Conservation (phyloP, 805 yeast species). For the Nakazawaea peltata region DNA sequence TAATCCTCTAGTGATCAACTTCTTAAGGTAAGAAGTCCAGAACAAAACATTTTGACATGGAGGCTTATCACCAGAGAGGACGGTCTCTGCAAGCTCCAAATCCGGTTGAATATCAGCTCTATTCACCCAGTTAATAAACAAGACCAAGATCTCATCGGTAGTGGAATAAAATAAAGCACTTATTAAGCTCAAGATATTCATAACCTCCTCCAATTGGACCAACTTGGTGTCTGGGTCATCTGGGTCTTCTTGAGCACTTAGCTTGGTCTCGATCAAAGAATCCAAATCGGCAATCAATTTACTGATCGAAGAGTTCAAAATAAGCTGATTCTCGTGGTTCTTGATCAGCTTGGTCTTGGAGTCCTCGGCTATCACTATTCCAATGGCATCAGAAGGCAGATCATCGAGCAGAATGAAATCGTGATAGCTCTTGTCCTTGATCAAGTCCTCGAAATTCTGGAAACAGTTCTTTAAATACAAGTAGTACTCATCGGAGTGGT, state of each 20-base stretch:
- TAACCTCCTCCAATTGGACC: conserved; percentile 29
- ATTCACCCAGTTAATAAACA: conserved; percentile 57
- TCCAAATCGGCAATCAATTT: conserved; percentile 19
- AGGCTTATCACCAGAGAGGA: conserved; percentile 31
- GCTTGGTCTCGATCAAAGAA: conserved; percentile 20
- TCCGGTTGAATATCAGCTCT: conserved; percentile 63
- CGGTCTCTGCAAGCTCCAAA: conserved; percentile 37
- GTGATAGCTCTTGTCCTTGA: conserved; percentile 33
- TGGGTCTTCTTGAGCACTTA: conserved; percentile 14
- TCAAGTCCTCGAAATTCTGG: conserved; percentile 42
- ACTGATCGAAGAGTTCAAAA: conserved; percentile 21
- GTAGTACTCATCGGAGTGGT: conserved; percentile 31
- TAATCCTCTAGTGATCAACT: conserved; percentile 53
- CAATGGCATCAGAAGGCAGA: conserved; percentile 20
- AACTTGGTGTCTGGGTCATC: conserved; percentile 12
- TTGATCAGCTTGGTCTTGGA: conserved; percentile 27
- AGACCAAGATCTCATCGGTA: conserved; percentile 31
- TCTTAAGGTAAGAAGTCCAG: conserved; percentile 54
- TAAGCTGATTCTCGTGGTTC: conserved; percentile 23
- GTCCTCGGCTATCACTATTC: conserved; percentile 26
- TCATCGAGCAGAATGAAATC: conserved; percentile 21
- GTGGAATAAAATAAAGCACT: conserved; percentile 42
- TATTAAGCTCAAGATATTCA: conserved; percentile 50
- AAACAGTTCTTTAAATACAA: conserved; percentile 43
- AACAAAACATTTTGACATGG: conserved; percentile 43